phyloP scores from a whole-genome alignment of 306 rosid species.

The Lotus japonicus region DNA sequence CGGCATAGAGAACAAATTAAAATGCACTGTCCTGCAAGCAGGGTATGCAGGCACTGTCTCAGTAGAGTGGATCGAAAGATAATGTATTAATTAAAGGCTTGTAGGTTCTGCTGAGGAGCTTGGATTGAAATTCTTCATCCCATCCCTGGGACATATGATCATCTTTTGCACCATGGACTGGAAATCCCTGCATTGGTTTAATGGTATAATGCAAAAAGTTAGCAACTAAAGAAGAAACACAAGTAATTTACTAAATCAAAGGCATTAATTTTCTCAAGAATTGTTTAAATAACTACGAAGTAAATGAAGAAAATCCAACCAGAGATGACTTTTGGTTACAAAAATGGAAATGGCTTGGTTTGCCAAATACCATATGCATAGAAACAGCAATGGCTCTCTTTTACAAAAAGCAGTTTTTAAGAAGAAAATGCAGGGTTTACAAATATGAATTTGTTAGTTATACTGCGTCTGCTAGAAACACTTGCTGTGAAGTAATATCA shows the following conservation, averaged over 20 bases:
- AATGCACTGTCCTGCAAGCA: neutral
- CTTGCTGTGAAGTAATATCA: neutral
- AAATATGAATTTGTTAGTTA: neutral
- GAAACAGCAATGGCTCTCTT: neutral
- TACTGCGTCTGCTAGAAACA: neutral
- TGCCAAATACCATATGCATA: neutral
- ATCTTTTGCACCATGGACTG: slow-evolving; percentile 38
- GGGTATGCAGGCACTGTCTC: neutral
- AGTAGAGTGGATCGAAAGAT: neutral
- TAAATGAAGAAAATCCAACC: neutral
- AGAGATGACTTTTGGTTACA: neutral
- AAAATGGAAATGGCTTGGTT: neutral
- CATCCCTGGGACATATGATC: slow-evolving; percentile 48
- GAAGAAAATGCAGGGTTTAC: neutral
- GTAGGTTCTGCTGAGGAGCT: slow-evolving; percentile 26
- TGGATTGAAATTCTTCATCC: slow-evolving; percentile 28
- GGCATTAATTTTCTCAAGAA: neutral
- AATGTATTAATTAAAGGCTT: neutral
- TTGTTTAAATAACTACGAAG: neutral
- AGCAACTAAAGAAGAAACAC: neutral
- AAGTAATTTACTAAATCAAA: neutral
- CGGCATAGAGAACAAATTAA: neutral
- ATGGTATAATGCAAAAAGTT: neutral
- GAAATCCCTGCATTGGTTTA: slow-evolving; percentile 46
- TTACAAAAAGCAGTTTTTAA: neutral